Evolutionary conservation across 75 land plant species (phyloP), one percentile per base, ranked within the genome.

Genomic region (Isoetes taiwanensis): DNA sequence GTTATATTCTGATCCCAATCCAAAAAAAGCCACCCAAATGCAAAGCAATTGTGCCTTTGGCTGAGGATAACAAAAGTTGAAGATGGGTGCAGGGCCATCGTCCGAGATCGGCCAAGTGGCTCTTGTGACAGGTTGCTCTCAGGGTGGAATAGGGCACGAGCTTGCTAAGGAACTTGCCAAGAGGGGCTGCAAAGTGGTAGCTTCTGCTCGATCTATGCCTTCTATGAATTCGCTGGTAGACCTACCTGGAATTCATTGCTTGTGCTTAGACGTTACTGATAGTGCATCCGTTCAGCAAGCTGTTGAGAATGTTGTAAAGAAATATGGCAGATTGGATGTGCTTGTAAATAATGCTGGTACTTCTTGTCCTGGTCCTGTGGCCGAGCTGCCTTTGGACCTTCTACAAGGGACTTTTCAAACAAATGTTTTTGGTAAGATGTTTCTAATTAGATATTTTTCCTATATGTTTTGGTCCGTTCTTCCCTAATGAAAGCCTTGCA

Each of bases 91-190:
- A n/a, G n/a, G n/a, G n/a, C n/a, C n/a, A n/a, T n/a, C n/a, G n/a
- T n/a, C n/a, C n/a, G n/a, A n/a, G n/a, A n/a, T n/a, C n/a, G n/a
- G n/a, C n/a, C n/a, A n/a, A n/a, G n/a, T n/a, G n/a, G n/a, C n/a
- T n/a, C n/a, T n/a, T n/a, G n/a, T n/a, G n/a, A 46, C 50, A 16
- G 50, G 50, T 6, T 46, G 50, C 50, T 46, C 50, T 23, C 21
- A 46, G 50, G 38, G 38, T 9, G 38, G 38, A 14, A 37, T 37
- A 9, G 38, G 38, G 38, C 38, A 37, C 38, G 50, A 16, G 50
- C 16, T 5, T 19, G 50, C 50, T 37, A 37, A 9, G 39, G 39
- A 37, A 37, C 14, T 37, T 37, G 39, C 39, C n/a, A 16, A n/a
- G 12, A 16, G 16, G 50, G 50, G 50, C 16, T 46, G 50, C 19